Evolutionary conservation across 768 basidiomycete genomes (phyloP).

Genomic region (Kondoa malvinella): DNA sequence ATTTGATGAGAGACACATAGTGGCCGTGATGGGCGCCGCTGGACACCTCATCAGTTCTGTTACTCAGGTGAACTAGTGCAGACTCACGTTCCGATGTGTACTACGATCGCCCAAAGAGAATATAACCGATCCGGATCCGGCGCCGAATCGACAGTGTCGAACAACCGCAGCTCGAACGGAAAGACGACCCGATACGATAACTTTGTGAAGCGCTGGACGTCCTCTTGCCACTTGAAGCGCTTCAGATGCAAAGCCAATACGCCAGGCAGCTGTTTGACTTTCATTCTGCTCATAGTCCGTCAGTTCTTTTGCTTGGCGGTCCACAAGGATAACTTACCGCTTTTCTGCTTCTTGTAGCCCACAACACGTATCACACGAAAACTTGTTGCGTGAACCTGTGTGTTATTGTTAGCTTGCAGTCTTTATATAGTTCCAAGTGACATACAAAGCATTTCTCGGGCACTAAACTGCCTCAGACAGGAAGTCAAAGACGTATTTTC

Average conservation of each 20-base stretch:
- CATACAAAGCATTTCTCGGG: slow-evolving; percentile 82
- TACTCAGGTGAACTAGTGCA: not conserved
- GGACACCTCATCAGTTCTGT: slow-evolving; percentile 14
- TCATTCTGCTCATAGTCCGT: slow-evolving; percentile 51
- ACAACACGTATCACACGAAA: slow-evolving; percentile 93
- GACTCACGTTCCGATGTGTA: slow-evolving; percentile 94
- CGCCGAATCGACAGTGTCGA: slow-evolving; percentile 90
- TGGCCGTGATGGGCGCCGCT: slow-evolving; percentile 98
- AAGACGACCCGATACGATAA: slow-evolving; percentile 92
- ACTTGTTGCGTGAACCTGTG: slow-evolving; percentile 68
- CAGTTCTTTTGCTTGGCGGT: not conserved
- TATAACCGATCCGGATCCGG: slow-evolving; percentile 83
- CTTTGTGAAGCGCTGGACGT: slow-evolving; percentile 75
- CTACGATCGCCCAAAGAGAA: slow-evolving; percentile 86
- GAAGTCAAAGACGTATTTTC: slow-evolving; percentile 93
- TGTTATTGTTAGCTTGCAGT: not conserved
- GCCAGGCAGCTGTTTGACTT: slow-evolving; percentile 91
- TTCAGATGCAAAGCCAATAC: slow-evolving; percentile 89
- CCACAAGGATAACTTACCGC: slow-evolving; percentile 41
- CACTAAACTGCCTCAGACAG: slow-evolving; percentile 88
- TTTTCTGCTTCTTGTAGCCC: slow-evolving; percentile 96
- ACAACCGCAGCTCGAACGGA: slow-evolving; percentile 79
- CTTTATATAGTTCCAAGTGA: not conserved
- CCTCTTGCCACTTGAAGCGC: slow-evolving; percentile 97
- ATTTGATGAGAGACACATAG: slow-evolving; percentile 87